Base-by-base conservation (phyloP, 805 yeast genomes). In the Cyberlindnera subsufficiens region DNA sequence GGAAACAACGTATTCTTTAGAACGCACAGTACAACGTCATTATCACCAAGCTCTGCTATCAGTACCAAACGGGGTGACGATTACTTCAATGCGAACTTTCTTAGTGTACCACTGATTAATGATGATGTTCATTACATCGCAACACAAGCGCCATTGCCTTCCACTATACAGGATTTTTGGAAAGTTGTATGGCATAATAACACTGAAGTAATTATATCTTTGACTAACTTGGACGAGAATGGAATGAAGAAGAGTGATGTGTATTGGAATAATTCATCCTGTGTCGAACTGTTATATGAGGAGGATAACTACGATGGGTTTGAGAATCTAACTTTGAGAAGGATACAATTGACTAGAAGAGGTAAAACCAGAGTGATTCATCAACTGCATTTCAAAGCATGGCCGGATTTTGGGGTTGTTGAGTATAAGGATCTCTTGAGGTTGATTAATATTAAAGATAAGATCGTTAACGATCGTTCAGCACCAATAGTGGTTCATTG, bases 141-240 rank as follows among this genome's bases (percentile, higher is more conserved):
- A 0, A 77, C 95, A 1, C 96, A 91, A 59, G 99, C 96, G 1
- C 99, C 99, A 2, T 60, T 86, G 35, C 70, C 69, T 3, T 72
- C 76, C 17, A 91, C 98, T 0, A 72, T 82, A 35, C 85, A 82
- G 30, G 96, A 91, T 60, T 91, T 93, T 57, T 91, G 96, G 96
- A 83, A 80, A 50, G 86, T 88, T 59, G 76, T 86, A 0, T 69
- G 78, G 45, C 75, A 81, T 31, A 77, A 86, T 53, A 61, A 71
- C 4, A 73, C 79, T 7, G 80, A 84, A n/a, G 65, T 90, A 1
- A 78, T 91, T 34, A 64, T 91, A 5, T 86, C 95, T 30, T 68
- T 88, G 46, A 84, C 95, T 7, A 81, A 82, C 10, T 80, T 85
- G 45, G 67, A 68, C 47, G 97, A 91, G 58, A 76, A 83, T 48